Evolutionary conservation across 2,329 filamentous ascomycete species (phyloP).

Genomic region (Colletotrichum eleusines): DNA sequence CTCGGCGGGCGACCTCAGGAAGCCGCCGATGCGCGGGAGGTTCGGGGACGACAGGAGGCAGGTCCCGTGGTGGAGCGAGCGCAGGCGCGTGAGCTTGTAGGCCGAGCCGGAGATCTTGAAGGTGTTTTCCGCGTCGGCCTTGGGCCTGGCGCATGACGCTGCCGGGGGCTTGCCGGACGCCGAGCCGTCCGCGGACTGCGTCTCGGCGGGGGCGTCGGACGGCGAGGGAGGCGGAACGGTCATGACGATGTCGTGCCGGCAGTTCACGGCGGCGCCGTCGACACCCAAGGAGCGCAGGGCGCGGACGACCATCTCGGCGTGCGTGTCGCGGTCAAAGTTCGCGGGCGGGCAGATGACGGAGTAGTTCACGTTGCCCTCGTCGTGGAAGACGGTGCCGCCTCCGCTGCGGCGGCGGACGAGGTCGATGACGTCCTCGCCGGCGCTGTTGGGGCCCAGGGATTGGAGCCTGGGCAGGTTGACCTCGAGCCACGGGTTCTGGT

Average conservation of each 20-base stretch:
- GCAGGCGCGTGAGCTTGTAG: constrained; percentile 87
- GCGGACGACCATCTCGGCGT: constrained; percentile 93
- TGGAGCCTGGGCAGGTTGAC: constrained; percentile 76
- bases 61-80: constrained; percentile 93
- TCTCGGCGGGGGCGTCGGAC: constrained; percentile 2
- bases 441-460: constrained; percentile 17
- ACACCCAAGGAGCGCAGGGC: constrained; percentile 75
- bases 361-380: constrained; percentile 93
- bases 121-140: constrained; percentile 48
- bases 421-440: constrained; percentile 46
- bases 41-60: constrained; percentile 85
- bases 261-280: constrained; percentile 79
- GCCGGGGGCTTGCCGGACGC: not conserved
- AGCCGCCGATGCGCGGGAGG: constrained; percentile 73
- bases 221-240: constrained; percentile 52
- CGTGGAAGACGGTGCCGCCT: constrained; percentile 95
- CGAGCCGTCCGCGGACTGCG: not conserved
- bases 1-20: constrained; percentile 83
- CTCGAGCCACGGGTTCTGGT: constrained; percentile 98
- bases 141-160: constrained; percentile 11
- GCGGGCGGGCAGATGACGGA: constrained; percentile 86
- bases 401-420: constrained; percentile 89
- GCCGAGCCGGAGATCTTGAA: constrained; percentile 94
- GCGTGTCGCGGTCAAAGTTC: constrained; percentile 83
- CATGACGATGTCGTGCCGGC: constrained; percentile 92